Conservation (phyloP, 2,329 filamentous ascomycete species). For the Rhytidhysteron rufulum region DNA sequence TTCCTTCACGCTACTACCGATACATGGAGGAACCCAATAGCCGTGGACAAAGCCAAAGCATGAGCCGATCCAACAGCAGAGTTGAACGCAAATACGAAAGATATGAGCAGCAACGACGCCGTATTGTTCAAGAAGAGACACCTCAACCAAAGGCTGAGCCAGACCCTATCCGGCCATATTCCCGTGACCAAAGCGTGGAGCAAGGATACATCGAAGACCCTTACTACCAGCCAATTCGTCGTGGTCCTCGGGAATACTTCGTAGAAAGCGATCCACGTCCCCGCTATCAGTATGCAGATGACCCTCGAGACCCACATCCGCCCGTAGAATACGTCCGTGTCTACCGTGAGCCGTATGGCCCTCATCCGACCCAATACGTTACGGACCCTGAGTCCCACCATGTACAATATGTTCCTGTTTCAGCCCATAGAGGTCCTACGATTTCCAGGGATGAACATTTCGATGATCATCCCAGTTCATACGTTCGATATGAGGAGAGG, state of each 20-base stretch:
- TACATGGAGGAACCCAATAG: slow-evolving; percentile 35
- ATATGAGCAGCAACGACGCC: slow-evolving; percentile 33
- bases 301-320: slow-evolving; percentile 16
- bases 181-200: slow-evolving; percentile 30
- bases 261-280: slow-evolving; percentile 29
- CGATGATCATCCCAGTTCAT: slow-evolving; percentile 20
- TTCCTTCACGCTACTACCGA: slow-evolving; percentile 32
- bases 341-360: slow-evolving; percentile 19
- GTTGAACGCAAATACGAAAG: slow-evolving; percentile 15
- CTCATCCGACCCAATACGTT: slow-evolving; percentile 20
- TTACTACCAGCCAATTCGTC: slow-evolving; percentile 17
- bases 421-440: slow-evolving; percentile 23
- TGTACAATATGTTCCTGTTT: slow-evolving; percentile 25
- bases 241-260: slow-evolving; percentile 24
- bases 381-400: slow-evolving; percentile 20
- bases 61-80: slow-evolving; percentile 29
- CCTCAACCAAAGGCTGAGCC: slow-evolving; percentile 31
- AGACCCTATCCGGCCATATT: slow-evolving; percentile 25
- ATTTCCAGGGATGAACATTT: slow-evolving; percentile 8
- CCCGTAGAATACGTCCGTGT: slow-evolving; percentile 28
- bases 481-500: slow-evolving; percentile 31
- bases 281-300: slow-evolving; percentile 22
- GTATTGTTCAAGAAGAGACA: slow-evolving; percentile 31
- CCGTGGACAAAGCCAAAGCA: slow-evolving; percentile 30
- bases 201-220: slow-evolving; percentile 22